Percentiles rank a stretch among this genome's conserved stretches.
These are phyloP conservation scores for Boletus rubescentipes DNA, from an alignment of 768 basidiomycete species.

Conservation along the genomic window DNA sequence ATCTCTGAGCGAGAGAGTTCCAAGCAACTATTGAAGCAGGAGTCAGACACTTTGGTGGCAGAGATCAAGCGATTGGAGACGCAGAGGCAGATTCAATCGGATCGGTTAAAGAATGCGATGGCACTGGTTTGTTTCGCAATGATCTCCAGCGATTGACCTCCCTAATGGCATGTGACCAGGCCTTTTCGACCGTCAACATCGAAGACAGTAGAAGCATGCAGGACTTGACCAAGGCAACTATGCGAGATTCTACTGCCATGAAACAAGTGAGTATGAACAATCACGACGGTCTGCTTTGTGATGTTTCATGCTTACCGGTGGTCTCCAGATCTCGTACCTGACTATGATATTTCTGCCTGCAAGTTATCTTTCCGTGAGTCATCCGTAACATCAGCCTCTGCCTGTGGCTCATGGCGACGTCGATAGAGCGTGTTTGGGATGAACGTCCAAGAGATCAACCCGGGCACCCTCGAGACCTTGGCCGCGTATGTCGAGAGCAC, in stretches of 20 bases:
- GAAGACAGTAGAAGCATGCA: conserved; percentile 55
- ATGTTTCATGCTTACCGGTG: background rate
- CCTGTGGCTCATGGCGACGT: conserved; percentile 1
- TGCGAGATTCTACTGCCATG: conserved; percentile 42
- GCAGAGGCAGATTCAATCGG: conserved; percentile 27
- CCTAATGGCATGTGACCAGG: conserved; percentile 34
- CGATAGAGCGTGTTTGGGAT: conserved; percentile 33
- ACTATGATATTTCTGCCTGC: conserved; percentile 64
- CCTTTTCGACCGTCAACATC: conserved; percentile 60
- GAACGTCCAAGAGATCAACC: conserved; percentile 33
- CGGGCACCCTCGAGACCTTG: conserved; percentile 31
- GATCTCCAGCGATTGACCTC: background rate
- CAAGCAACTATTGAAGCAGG: conserved; percentile 12
- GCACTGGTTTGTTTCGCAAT: conserved; percentile 21
- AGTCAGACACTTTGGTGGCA: conserved; percentile 34
- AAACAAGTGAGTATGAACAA: conserved; percentile 24
- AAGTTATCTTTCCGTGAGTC: conserved; percentile 39
- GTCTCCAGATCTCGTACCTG: conserved; percentile 49
- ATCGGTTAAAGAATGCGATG: conserved; percentile 34
- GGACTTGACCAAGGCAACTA: conserved; percentile 46
- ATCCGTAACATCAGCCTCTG: no score
- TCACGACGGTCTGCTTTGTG: background rate
- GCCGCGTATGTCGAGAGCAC: conserved; percentile 42
- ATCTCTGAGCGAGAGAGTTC: conserved; percentile 15
- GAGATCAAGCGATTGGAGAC: conserved; percentile 41